Conservation (phyloP, 73 alveolate species). For the Urostyla sp. region DNA sequence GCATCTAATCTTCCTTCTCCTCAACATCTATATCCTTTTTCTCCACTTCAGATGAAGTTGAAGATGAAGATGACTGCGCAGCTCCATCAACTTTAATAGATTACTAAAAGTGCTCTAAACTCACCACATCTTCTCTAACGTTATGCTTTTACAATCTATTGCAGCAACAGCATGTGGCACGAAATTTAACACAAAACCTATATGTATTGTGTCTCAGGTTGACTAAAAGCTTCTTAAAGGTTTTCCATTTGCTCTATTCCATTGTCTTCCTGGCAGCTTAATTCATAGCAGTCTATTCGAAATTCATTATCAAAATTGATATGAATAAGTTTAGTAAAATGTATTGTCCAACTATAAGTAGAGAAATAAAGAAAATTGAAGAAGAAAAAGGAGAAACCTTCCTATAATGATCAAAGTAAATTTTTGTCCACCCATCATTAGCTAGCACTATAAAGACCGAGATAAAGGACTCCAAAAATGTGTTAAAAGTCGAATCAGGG, state of each 20-base stretch:
- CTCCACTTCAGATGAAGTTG: background rate
- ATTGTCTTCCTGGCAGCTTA: background rate
- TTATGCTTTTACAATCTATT: no score
- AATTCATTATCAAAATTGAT: slow-evolving; percentile 67
- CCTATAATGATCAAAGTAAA: slow-evolving; percentile 61
- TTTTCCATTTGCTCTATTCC: background rate
- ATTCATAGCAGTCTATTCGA: slow-evolving; percentile 2
- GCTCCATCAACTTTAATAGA: slow-evolving; percentile 6
- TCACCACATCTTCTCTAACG: no score
- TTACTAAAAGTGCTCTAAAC: background rate
- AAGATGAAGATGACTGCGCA: background rate
- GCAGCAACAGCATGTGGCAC: background rate
- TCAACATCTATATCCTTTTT: no score
- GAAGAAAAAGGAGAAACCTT: slow-evolving; percentile 24
- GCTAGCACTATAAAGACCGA: slow-evolving; percentile 59
- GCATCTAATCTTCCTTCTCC: no score
- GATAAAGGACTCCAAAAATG: slow-evolving; percentile 30
- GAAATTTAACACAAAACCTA: background rate
- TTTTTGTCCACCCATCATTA: slow-evolving; percentile 65
- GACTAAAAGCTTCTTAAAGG: background rate
- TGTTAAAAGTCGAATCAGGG: slow-evolving; percentile 58
- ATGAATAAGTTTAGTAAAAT: slow-evolving; percentile 71
- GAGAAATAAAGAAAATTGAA: slow-evolving; percentile 56
- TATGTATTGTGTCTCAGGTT: background rate
- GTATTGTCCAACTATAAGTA: slow-evolving; percentile 49